Evolutionary conservation across 192 early-diverging fungal species (phyloP).

Genomic region (Podila epigama): DNA sequence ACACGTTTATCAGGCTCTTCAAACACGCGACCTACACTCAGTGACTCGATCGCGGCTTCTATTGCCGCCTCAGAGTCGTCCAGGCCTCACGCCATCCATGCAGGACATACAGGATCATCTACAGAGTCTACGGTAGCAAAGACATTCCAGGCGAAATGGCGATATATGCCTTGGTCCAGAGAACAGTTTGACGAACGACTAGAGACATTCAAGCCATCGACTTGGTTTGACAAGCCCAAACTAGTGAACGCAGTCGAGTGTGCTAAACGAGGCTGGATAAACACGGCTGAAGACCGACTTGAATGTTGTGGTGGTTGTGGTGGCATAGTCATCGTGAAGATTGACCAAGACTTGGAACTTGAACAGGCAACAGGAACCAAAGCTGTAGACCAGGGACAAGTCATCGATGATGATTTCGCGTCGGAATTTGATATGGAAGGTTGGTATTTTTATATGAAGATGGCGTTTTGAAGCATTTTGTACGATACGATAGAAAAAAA

Average conservation of each 20-base stretch:
- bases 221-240: slow-evolving; percentile 48
- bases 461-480: too few relatives aligned
- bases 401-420: not conserved
- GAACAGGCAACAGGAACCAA: not conserved
- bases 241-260: slow-evolving; percentile 39
- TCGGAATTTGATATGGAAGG: slow-evolving; percentile 18
- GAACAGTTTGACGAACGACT: slow-evolving; percentile 43
- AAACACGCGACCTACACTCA: slow-evolving; percentile 10
- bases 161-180: slow-evolving; percentile 39
- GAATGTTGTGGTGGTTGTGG: slow-evolving; percentile 46
- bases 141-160: not conserved
- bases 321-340: slow-evolving; percentile 33
- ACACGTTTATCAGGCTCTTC: slow-evolving; percentile 4
- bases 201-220: slow-evolving; percentile 42
- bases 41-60: slow-evolving; percentile 38
- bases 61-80: slow-evolving; percentile 17
- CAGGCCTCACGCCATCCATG: not conserved
- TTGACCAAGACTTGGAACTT: slow-evolving; percentile 5
- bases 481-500: too few relatives aligned
- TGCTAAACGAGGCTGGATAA: slow-evolving; percentile 45
- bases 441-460: not conserved
- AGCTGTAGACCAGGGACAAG: not conserved
- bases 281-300: slow-evolving; percentile 29
- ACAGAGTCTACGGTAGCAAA: not conserved
- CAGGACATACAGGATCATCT: not conserved